These are phyloP conservation scores for Pythium brachiatum DNA, from an alignment of 352 stramenopile genomes.

Conservation along the genomic window DNA sequence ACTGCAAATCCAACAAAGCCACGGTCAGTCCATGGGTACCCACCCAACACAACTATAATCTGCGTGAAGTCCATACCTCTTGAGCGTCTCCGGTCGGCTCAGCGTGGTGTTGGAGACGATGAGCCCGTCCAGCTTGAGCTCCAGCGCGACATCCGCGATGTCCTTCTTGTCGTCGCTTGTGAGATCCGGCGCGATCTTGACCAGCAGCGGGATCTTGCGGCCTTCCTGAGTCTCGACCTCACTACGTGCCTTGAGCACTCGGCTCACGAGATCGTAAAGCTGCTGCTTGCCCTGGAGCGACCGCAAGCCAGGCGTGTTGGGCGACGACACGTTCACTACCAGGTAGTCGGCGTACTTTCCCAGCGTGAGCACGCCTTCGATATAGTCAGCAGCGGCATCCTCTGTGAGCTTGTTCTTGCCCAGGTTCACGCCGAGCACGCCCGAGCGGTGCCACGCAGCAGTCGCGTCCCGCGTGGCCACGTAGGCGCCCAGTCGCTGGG, in stretches of 20 bases:
- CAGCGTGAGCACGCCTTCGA: conserved; percentile 87
- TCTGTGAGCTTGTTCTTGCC: conserved; percentile 97
- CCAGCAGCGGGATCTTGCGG: conserved; percentile 88
- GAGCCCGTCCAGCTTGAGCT: conserved; percentile 91
- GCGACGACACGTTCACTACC: conserved; percentile 97
- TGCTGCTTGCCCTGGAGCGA: conserved; percentile 79
- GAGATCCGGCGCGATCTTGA: conserved; percentile 98
- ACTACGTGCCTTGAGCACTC: conserved; percentile 67
- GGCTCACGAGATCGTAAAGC: conserved; percentile 72
- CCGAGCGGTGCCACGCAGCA: conserved; percentile 42
- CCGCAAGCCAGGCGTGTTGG: conserved; percentile 92
- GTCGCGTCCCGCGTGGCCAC: conserved; percentile 34
- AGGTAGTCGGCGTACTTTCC: conserved; percentile 96
- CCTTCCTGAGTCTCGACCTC: conserved; percentile 52
- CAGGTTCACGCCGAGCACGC: conserved; percentile 95
- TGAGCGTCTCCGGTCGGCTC: conserved; percentile 76
- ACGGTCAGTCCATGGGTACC: neutral
- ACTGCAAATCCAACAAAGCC: conserved; percentile 19
- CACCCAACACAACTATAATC: neutral
- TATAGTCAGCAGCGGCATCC: conserved; percentile 87
- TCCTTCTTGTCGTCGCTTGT: conserved; percentile 93
- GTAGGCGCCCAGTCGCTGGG: conserved; percentile 63
- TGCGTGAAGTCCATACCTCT: conserved; percentile 36
- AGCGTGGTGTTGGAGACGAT: conserved; percentile 98
- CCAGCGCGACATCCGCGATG: conserved; percentile 89